A percentile compares a stretch with the other conserved stretches of the same genome.
Conservation (phyloP, 176 grass and related monocot genomes). For the Poa pratensis region DNA sequence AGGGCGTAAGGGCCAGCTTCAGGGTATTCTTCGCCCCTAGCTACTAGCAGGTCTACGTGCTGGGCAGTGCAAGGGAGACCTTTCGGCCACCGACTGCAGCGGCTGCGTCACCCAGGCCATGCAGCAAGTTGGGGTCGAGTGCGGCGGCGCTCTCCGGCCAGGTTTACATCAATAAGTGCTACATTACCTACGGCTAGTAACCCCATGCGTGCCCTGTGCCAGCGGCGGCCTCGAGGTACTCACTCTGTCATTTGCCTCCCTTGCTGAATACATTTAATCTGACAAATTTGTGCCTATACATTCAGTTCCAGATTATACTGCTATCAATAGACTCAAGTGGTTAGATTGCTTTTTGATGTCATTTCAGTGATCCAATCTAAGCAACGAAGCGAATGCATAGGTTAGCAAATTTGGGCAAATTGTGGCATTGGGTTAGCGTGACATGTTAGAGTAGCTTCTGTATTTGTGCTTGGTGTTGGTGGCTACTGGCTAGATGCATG, state of each 20-base stretch:
- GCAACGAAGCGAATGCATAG: not conserved
- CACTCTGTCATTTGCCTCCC: no score
- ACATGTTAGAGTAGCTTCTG: not conserved
- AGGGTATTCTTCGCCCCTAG: constrained; percentile 76
- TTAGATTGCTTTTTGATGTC: constrained; percentile 9
- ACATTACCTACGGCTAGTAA: constrained; percentile 95
- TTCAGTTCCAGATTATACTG: constrained; percentile 1
- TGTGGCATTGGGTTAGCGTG: not conserved
- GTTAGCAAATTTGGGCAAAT: not conserved
- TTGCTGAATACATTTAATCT: not conserved
- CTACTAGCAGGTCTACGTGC: constrained; percentile 78
- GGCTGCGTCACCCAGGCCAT: constrained; percentile 85
- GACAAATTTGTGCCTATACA: not conserved
- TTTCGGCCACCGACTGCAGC: constrained; percentile 71
- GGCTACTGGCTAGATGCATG: not conserved
- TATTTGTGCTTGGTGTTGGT: constrained; percentile 4
- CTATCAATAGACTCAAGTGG: not conserved
- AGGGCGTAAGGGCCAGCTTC: constrained; percentile 42
- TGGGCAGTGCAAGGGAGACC: constrained; percentile 97
- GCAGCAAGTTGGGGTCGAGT: constrained; percentile 91
- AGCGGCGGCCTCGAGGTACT: constrained; percentile 46
- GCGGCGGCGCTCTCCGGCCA: constrained; percentile 89
- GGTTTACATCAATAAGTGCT: constrained; percentile 96
- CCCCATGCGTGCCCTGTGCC: constrained; percentile 58
- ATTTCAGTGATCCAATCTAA: not conserved